phyloP scores from a whole-genome alignment of 352 stramenopile species.

The Plasmopara halstedii region DNA sequence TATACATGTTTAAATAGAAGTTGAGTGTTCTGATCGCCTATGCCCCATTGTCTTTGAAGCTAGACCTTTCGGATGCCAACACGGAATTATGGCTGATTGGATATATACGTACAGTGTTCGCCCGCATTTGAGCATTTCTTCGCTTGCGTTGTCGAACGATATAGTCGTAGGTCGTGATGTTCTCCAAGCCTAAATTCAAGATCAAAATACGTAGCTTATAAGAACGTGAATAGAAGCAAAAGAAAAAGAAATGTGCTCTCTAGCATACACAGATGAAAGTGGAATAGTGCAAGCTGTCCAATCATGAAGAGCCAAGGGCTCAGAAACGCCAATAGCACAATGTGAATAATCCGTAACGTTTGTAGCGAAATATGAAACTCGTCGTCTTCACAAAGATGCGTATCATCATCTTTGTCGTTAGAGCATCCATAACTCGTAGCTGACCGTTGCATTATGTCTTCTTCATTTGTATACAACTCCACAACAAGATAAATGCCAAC shows the following conservation, averaged over 20 bases:
- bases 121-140: conserved; percentile 50
- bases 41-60: conserved; percentile 3
- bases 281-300: conserved; percentile 68
- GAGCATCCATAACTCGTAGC: conserved; percentile 63
- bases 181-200: conserved; percentile 45
- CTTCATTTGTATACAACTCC: conserved; percentile 36
- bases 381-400: conserved; percentile 42
- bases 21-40: conserved; percentile 9
- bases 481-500: conserved; percentile 58
- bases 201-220: not conserved
- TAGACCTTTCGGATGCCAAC: conserved; percentile 10
- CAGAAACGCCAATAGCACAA: conserved; percentile 56
- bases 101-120: conserved; percentile 69
- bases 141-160: conserved; percentile 80
- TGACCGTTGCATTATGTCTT: conserved; percentile 35
- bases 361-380: conserved; percentile 48
- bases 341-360: conserved; percentile 54
- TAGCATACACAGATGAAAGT: conserved; percentile 78
- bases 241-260: not conserved
- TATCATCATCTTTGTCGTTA: conserved; percentile 27
- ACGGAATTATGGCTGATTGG: conserved; percentile 23
- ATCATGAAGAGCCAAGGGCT: conserved; percentile 75
- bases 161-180: conserved; percentile 85
- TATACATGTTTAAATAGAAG: conserved; percentile 18
- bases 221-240: not conserved